A percentile compares a stretch with the other conserved stretches of the same genome.
Conservation (phyloP, 148 eudicot genomes). For the Nepenthes mirabilis region DNA sequence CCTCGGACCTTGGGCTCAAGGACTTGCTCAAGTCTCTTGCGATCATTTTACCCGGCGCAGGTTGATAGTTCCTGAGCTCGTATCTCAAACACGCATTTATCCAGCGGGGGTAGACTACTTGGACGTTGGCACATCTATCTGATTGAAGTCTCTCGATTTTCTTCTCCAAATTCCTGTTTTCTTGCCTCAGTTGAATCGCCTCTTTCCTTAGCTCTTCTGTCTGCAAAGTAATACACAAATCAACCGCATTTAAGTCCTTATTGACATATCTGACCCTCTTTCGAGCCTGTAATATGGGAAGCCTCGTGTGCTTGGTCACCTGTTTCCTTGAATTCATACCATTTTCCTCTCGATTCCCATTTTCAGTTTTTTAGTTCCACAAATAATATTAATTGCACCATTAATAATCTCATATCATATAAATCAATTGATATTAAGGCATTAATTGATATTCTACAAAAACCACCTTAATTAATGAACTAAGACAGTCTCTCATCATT, state of each 20-base stretch:
- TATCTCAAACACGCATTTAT: conserved; percentile 80
- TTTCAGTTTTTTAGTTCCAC: no score
- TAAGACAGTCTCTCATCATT: background rate
- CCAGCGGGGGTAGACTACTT: conserved; percentile 85
- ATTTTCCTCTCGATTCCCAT: no score
- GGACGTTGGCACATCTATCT: conserved; percentile 53
- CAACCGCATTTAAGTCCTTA: conserved; percentile 1
- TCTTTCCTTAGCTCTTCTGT: conserved; percentile 36
- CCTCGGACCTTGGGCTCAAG: conserved; percentile 65
- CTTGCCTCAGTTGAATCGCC: conserved; percentile 25
- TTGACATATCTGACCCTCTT: background rate
- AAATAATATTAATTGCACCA: no score
- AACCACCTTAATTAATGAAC: no score
- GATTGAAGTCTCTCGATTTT: conserved; percentile 55
- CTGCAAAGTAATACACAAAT: conserved; percentile 20
- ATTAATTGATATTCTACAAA: no score
- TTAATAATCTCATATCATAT: no score
- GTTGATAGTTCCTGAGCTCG: conserved; percentile 59
- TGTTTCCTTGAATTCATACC: no score
- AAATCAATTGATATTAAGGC: no score
- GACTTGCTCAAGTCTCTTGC: conserved; percentile 75
- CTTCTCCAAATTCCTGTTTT: conserved; percentile 41
- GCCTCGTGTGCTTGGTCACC: no score
- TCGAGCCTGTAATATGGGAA: no score
- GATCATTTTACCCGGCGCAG: conserved; percentile 43